Conservation (phyloP, 305 asterid genomes). For the Fraxinus greggii region DNA sequence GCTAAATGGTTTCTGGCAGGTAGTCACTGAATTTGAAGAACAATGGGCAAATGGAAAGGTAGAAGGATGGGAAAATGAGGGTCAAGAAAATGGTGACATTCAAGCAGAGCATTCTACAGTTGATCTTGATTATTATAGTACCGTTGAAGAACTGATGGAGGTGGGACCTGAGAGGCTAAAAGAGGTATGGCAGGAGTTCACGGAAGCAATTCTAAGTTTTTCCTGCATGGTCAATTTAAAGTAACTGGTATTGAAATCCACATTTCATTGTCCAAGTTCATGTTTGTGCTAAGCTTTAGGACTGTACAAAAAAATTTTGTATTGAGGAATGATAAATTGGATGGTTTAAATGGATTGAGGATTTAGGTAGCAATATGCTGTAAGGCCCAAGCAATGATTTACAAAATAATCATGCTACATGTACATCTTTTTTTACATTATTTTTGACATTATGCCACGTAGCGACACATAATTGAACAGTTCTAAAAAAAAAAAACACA, state of each 20-base stretch:
- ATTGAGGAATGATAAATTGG: background rate
- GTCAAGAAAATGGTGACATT: slow-evolving; percentile 58
- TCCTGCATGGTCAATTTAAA: slow-evolving; percentile 4
- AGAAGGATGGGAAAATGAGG: slow-evolving; percentile 76
- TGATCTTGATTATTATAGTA: slow-evolving; percentile 81
- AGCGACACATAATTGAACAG: background rate
- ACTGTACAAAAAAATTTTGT: background rate
- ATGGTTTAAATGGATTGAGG: background rate
- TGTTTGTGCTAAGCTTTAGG: background rate
- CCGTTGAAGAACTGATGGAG: slow-evolving; percentile 75
- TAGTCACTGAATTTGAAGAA: slow-evolving; percentile 77
- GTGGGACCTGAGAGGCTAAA: slow-evolving; percentile 87
- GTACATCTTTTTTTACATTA: too few relatives aligned
- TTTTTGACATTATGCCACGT: background rate
- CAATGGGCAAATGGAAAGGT: slow-evolving; percentile 69
- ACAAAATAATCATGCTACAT: background rate
- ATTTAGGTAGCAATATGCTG: background rate
- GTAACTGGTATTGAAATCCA: slow-evolving; percentile 7
- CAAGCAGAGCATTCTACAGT: slow-evolving; percentile 49
- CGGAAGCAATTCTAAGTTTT: background rate
- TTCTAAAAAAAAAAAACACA: background rate
- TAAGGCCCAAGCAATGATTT: background rate
- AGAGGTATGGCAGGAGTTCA: slow-evolving; percentile 52
- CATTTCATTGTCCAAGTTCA: background rate
- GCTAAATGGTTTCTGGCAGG: slow-evolving; percentile 43